These are phyloP conservation scores for Lasiodiplodia theobromae DNA, from an alignment of 2,329 filamentous ascomycete genomes.

Conservation along the genomic window DNA sequence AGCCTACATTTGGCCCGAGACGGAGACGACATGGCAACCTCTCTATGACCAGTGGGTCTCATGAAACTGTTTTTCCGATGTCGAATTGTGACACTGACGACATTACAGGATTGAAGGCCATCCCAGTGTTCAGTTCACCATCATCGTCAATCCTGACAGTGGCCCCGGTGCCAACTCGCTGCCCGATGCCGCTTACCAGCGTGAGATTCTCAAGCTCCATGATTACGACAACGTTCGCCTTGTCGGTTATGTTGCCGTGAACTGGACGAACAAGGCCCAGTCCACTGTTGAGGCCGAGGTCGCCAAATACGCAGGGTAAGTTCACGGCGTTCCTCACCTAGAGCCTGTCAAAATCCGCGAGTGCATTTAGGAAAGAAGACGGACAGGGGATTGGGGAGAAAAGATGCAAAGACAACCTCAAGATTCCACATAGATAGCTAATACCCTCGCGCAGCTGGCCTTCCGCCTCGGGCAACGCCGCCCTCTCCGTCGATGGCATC, in stretches of 20 bases:
- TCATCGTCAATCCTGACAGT: slow-evolving; percentile 16
- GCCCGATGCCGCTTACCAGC: background rate
- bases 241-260: slow-evolving; percentile 57
- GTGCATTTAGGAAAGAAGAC: too few relatives aligned
- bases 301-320: slow-evolving; percentile 12
- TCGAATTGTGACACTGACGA: too few relatives aligned
- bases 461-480: background rate
- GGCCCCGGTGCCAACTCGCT: background rate
- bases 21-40: background rate
- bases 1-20: slow-evolving; percentile 6
- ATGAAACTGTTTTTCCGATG: too few relatives aligned
- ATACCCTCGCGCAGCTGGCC: background rate
- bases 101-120: background rate
- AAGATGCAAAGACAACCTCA: too few relatives aligned
- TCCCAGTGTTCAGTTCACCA: background rate
- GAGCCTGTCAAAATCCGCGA: too few relatives aligned
- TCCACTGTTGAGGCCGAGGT: slow-evolving; percentile 59
- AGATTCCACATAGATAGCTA: too few relatives aligned
- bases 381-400: too few relatives aligned
- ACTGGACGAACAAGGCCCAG: slow-evolving; percentile 63
- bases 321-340: too few relatives aligned
- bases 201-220: slow-evolving; percentile 49
- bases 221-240: slow-evolving; percentile 59
- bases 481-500: slow-evolving; percentile 10
- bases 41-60: background rate